Evolutionary conservation across 2,329 filamentous ascomycete species (phyloP), one percentile per base, ranked within the genome.

Genomic region (Dactylonectria estremocensis): DNA sequence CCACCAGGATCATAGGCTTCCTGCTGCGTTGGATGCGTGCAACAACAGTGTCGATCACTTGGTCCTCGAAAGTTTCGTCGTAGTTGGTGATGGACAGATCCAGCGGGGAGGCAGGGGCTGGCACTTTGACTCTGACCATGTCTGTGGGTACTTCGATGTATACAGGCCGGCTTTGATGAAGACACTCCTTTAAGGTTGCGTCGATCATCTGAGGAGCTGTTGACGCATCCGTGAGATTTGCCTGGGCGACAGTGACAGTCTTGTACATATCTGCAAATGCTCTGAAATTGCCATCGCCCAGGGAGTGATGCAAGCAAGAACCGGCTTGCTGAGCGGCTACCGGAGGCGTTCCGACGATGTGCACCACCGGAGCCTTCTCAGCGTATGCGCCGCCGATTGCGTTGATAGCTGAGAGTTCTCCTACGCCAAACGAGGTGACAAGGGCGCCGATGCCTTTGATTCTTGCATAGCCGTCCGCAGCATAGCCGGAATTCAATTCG

Each of bases 361-460:
- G 88, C 10, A 90, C 84, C 22, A 90, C 84, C 0, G 87, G 83
- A 0, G 85, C 86, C 37, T 83, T 82, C 77, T 91, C 89, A 10
- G 87, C 83, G 73, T 86, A 89, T 5, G 87, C 86, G 2, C 88
- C 89, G 1, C 86, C 88, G 69, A 90, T 84, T 33, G 86, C 88
- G 72, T 90, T 89, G 73, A 89, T 82, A 3, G 88, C 87, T 3
- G 87, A 89, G 10, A 85, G 78, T 66, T 87, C 85, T 9, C 89
- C 89, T 1, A 91, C 89, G 9, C 88, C 89, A 71, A 89, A 89
- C 0, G 89, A 89, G 1, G 89, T 91, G 28, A 90, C 80, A 8
- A 89, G 74, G 28, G 81, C 83, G 11, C 79, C 78, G 3, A 86
- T 77, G 3, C 85, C 85, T 67, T 87, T 88, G 65, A 88, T 82